These are phyloP conservation scores for Ostreobium quekettii DNA, from an alignment of 139 green algal genomes.

Conservation along the genomic window DNA sequence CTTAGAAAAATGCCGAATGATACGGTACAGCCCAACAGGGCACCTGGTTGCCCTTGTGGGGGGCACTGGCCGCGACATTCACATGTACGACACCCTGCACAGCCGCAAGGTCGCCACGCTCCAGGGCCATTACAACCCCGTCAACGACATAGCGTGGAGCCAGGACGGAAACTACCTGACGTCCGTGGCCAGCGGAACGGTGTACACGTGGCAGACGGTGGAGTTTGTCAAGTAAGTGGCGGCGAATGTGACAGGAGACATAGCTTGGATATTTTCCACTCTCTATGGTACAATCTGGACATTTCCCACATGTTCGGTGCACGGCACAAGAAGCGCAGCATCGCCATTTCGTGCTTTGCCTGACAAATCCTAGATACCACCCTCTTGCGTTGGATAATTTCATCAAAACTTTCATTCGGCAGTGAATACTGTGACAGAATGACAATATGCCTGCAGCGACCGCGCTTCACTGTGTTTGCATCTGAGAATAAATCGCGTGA, in stretches of 20 bases:
- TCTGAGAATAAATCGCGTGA: too few species aligned
- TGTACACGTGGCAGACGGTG: slow-evolving; percentile 42
- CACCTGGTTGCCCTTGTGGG: slow-evolving; percentile 28
- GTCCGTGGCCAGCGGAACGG: slow-evolving; percentile 20
- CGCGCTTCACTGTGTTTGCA: too few species aligned
- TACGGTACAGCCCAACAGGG: slow-evolving; percentile 33
- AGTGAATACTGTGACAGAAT: too few species aligned
- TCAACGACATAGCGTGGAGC: slow-evolving; percentile 37
- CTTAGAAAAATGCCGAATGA: slow-evolving; percentile 21
- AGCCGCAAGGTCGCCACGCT: slow-evolving; percentile 25
- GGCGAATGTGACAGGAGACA: too few species aligned
- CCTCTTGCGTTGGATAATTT: too few species aligned
- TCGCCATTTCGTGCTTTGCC: too few species aligned
- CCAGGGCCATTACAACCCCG: slow-evolving; percentile 28
- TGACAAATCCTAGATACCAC: too few species aligned
- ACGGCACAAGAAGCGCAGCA: too few species aligned
- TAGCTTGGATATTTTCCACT: not conserved
- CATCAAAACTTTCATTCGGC: too few species aligned
- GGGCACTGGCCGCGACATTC: slow-evolving; percentile 22
- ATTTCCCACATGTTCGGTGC: not conserved
- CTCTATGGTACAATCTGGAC: not conserved
- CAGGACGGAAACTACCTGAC: slow-evolving; percentile 36
- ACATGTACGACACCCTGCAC: slow-evolving; percentile 36
- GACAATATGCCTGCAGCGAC: too few species aligned
- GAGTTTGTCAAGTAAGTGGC: slow-evolving; percentile 24